Evolutionary conservation across 768 basidiomycete species (phyloP).

Genomic region (Leucocoprinus leucothites): DNA sequence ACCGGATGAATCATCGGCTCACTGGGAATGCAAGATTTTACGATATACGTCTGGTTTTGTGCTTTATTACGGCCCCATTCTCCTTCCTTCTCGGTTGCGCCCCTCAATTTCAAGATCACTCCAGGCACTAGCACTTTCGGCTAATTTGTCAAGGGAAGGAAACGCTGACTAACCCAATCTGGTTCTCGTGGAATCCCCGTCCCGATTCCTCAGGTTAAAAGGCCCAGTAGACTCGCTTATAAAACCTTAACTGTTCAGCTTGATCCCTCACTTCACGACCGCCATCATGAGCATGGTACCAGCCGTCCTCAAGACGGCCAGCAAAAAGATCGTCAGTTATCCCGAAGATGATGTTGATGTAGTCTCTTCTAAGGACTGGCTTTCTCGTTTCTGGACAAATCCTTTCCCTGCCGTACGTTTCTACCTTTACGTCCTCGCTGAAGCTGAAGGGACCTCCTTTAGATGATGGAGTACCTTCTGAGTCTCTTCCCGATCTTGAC

Average conservation of each 20-base stretch:
- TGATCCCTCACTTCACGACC: background rate
- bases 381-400: conserved; percentile 34
- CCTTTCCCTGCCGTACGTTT: conserved; percentile 50
- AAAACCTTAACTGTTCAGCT: background rate
- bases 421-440: background rate
- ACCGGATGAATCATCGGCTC: background rate
- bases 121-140: background rate
- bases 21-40: no score
- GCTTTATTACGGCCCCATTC: no score
- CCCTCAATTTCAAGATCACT: background rate
- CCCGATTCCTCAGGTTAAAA: no score
- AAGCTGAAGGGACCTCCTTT: conserved; percentile 8
- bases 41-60: no score
- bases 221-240: background rate
- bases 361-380: conserved; percentile 57
- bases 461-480: conserved; percentile 64
- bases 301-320: conserved; percentile 38
- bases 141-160: no score
- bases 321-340: conserved; percentile 57
- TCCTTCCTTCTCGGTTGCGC: no score
- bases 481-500: conserved; percentile 81
- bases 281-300: no score
- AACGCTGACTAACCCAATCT: no score
- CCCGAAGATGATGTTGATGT: conserved; percentile 59
- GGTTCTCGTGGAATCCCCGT: no score